A percentile compares a stretch with the other conserved stretches of the same genome.
These are phyloP conservation scores for Nannochloropsis oceanica DNA, from an alignment of 108 stramenopile species.

Conservation along the genomic window DNA sequence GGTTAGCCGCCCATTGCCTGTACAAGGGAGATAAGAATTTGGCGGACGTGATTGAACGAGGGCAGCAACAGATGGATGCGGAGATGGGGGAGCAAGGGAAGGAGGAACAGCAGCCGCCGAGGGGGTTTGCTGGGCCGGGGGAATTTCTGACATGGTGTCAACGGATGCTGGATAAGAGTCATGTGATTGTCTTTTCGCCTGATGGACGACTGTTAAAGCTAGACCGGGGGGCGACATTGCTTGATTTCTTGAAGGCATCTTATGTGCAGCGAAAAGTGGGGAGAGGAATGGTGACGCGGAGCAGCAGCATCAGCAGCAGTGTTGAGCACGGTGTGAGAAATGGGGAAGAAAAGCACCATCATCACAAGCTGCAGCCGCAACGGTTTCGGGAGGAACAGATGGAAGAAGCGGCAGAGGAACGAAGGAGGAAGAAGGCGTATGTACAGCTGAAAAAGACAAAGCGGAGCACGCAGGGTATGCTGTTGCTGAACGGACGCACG, in stretches of 20 bases:
- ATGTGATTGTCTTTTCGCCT: background rate
- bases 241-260: background rate
- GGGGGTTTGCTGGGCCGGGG: background rate
- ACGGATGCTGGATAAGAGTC: background rate
- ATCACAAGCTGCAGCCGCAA: background rate
- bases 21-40: background rate
- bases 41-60: background rate
- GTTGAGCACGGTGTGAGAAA: background rate
- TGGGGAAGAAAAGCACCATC: background rate
- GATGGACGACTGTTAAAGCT: background rate
- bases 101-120: background rate
- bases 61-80: background rate
- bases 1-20: constrained; percentile 53
- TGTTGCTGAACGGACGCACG: background rate
- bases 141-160: background rate
- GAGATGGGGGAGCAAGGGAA: background rate
- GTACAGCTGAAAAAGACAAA: background rate
- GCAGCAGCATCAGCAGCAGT: background rate
- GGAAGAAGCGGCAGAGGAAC: too few relatives aligned
- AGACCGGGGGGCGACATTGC: background rate
- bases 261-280: background rate
- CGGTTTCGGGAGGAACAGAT: background rate
- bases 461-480: background rate
- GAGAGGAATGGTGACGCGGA: background rate
- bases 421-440: too few relatives aligned